phyloP scores from a whole-genome alignment of 768 basidiomycete genomes.

The Trametes punicea region DNA sequence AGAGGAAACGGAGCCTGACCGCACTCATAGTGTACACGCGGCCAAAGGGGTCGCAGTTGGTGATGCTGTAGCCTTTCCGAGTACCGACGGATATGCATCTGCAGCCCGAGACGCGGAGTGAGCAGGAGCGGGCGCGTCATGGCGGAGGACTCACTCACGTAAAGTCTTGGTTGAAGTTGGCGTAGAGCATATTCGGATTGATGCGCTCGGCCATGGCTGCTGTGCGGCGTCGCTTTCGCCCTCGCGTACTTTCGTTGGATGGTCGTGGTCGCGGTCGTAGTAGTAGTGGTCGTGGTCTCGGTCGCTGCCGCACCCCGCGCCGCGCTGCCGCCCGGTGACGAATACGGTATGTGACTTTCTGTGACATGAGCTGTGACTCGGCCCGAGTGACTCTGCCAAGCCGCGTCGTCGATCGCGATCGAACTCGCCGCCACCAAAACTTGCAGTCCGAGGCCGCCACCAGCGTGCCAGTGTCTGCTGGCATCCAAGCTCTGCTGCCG shows the following conservation, averaged over 20 bases:
- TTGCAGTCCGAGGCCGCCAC: neutral
- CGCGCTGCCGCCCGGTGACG: constrained; percentile 11
- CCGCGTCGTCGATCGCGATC: neutral
- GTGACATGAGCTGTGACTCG: constrained; percentile 1
- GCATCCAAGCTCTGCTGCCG: too few species aligned
- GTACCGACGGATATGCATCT: constrained; percentile 95
- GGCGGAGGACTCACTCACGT: constrained; percentile 50
- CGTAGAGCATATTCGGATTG: constrained; percentile 66
- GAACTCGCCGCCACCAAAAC: neutral
- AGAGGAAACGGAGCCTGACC: neutral
- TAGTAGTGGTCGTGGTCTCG: too few species aligned
- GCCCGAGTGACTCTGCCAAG: neutral
- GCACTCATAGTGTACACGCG: constrained; percentile 88
- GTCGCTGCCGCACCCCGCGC: neutral
- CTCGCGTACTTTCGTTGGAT: neutral
- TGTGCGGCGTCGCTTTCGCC: neutral
- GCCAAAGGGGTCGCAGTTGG: constrained; percentile 97
- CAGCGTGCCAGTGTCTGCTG: neutral
- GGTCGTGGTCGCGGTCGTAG: constrained; percentile 5
- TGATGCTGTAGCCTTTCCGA: constrained; percentile 92
- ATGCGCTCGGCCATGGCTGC: constrained; percentile 35
- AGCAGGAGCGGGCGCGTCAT: neutral
- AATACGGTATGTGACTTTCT: constrained; percentile 4
- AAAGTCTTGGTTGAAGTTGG: constrained; percentile 98
- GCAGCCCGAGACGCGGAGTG: neutral